Conservation (phyloP, 192 early-diverging fungal genomes). For the Pecoramyces ruminantium region DNA sequence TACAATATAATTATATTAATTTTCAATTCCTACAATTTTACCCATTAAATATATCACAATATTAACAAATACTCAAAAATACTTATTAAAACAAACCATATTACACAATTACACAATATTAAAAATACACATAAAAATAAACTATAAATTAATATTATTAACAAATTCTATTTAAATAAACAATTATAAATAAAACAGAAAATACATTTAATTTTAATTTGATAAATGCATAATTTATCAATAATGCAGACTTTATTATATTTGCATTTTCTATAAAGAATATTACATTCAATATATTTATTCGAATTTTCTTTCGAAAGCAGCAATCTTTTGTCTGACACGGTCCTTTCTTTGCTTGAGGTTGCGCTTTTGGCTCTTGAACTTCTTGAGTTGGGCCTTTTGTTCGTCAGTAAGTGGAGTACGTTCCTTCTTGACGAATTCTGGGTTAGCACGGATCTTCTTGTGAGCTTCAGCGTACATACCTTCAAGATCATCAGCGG, state of each 20-base stretch:
- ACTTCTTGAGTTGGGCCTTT: slow-evolving; percentile 54
- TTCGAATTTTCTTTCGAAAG: neutral
- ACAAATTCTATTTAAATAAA: neutral
- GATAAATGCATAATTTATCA: neutral
- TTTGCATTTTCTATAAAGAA: neutral
- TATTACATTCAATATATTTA: neutral
- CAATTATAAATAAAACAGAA: neutral
- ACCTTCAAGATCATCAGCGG: slow-evolving; percentile 83
- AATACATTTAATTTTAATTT: neutral
- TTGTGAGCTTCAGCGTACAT: slow-evolving; percentile 85
- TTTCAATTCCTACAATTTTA: no score
- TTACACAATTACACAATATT: no score
- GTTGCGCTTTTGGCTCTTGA: slow-evolving; percentile 53
- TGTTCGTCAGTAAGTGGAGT: slow-evolving; percentile 35
- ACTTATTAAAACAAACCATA: no score
- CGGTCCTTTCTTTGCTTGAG: slow-evolving; percentile 81
- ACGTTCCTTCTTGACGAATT: slow-evolving; percentile 29
- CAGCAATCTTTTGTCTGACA: slow-evolving; percentile 59
- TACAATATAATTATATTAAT: no score
- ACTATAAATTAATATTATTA: neutral
- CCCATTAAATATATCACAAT: no score
- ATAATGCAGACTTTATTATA: neutral
- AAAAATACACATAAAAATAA: no score
- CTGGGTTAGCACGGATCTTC: slow-evolving; percentile 85
- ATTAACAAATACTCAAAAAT: no score